Percentiles rank a stretch among this genome's conserved stretches.
These are phyloP conservation scores for Epichloe sibirici DNA, from an alignment of 2,329 filamentous ascomycete genomes.

Conservation along the genomic window DNA sequence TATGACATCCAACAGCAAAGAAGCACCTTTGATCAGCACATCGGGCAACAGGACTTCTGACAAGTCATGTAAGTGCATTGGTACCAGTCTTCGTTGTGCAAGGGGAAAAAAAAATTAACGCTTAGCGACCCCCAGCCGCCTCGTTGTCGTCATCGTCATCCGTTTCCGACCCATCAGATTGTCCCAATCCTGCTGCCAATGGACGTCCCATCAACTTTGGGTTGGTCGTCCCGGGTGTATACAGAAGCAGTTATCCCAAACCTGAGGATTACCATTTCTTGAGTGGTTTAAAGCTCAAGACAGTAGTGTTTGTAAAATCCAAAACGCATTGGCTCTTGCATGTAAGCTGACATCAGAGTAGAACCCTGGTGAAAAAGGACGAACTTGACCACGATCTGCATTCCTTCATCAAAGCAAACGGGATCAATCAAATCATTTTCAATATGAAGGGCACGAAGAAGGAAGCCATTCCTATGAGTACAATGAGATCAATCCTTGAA, in stretches of 20 bases:
- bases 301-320: conserved; percentile 52
- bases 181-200: conserved; percentile 12
- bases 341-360: conserved; percentile 17
- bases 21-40: not conserved
- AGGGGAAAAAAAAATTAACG: not conserved
- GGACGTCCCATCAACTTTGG: conserved; percentile 60
- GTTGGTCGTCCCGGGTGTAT: conserved; percentile 59
- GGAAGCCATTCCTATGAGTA: conserved; percentile 49
- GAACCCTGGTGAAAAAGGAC: conserved; percentile 53
- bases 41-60: not conserved
- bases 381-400: conserved; percentile 37
- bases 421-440: conserved; percentile 63
- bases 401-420: conserved; percentile 51
- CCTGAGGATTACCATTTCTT: conserved; percentile 60
- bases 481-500: conserved; percentile 59
- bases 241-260: conserved; percentile 70
- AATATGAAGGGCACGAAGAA: conserved; percentile 86
- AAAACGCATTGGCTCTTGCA: not conserved
- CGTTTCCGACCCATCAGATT: conserved; percentile 7
- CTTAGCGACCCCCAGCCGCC: not conserved
- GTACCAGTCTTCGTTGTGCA: not conserved
- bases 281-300: conserved; percentile 56
- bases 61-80: conserved; percentile 1
- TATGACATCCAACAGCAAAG: conserved; percentile 9
- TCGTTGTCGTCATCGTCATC: conserved; percentile 1